Evolutionary conservation across 805 yeast species (phyloP), one percentile per base, ranked within the genome.

Genomic region (Pachysolen tannophilus): DNA sequence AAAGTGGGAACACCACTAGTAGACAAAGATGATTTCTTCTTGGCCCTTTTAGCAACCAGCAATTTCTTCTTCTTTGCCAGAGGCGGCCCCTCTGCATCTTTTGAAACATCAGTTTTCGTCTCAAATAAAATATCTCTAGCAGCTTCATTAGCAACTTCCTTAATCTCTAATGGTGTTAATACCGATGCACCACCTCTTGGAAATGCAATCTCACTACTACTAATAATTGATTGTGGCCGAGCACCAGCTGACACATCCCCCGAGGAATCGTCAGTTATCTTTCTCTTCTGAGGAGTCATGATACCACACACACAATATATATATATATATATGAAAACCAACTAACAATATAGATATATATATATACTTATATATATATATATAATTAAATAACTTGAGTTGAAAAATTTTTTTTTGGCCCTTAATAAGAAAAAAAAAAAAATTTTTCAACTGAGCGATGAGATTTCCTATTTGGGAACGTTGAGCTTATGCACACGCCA

Each of bases 151-250:
- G 95, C 80, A 34, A 90, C 90, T 53, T 86, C 92, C 55, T 86
- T 87, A 45, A 86, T 77, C 60, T 92, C 99, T 45, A 92, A 63
- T 6, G 97, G 87, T 3, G 95, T 75, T 50, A 92, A 69, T 18
- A 77, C 84, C 19, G 90, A 73, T 9, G 81, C 76, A 33, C 98
- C 98, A 48, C 98, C 98, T 75, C 99, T 82, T 33, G 98, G 98
- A 54, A 92, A 92, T 9, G 82, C 67, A 28, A 68, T 62, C 39
- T 78, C 84, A 40, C 29, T 35, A 17, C 41, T 29, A 30, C 31
- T 35, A 23, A 41, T 28, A n/a, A 43, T 17, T 45, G 50, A 7
- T 48, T 42, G 9, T 48, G 46, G 20, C 52, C 43, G 8, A 9
- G 30, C 28, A 56, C 46, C 21, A 45, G 59, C 61, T 41, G 45